These are phyloP conservation scores for Alternaria conjuncta DNA, from an alignment of 2,329 filamentous ascomycete species.

Conservation along the genomic window DNA sequence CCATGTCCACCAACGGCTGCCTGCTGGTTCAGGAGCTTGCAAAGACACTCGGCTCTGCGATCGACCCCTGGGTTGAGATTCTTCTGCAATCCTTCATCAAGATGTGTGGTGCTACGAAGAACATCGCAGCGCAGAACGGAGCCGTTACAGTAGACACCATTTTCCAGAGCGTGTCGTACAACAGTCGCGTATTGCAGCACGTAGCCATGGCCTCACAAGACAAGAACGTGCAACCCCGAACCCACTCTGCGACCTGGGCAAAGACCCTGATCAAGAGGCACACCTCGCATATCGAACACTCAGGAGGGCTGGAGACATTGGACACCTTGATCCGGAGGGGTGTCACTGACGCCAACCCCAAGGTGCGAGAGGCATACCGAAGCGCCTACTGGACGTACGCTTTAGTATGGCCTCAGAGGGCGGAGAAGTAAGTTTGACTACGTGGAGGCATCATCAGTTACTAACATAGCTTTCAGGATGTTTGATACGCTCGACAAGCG, in stretches of 20 bases:
- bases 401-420: constrained; percentile 76
- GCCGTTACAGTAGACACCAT: constrained; percentile 82
- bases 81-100: constrained; percentile 90
- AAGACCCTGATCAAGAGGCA: constrained; percentile 82
- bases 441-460: not conserved
- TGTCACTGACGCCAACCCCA: constrained; percentile 86
- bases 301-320: constrained; percentile 79
- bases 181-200: constrained; percentile 81
- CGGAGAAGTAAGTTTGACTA: constrained; percentile 67
- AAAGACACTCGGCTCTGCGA: constrained; percentile 72
- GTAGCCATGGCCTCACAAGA: constrained; percentile 83
- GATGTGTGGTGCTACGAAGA: constrained; percentile 87
- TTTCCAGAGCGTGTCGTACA: constrained; percentile 80
- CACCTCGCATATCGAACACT: constrained; percentile 83
- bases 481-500: constrained; percentile 79
- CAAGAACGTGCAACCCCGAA: constrained; percentile 88
- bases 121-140: constrained; percentile 85
- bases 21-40: constrained; percentile 85
- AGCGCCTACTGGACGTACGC: constrained; percentile 86
- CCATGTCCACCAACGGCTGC: constrained; percentile 86
- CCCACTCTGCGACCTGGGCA: constrained; percentile 81
- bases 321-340: constrained; percentile 91
- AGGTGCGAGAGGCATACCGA: constrained; percentile 85
- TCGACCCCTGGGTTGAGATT: constrained; percentile 90
- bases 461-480: constrained; percentile 62